These are phyloP conservation scores for Claviceps capensis DNA, from an alignment of 2,329 filamentous ascomycete genomes.

Conservation along the genomic window DNA sequence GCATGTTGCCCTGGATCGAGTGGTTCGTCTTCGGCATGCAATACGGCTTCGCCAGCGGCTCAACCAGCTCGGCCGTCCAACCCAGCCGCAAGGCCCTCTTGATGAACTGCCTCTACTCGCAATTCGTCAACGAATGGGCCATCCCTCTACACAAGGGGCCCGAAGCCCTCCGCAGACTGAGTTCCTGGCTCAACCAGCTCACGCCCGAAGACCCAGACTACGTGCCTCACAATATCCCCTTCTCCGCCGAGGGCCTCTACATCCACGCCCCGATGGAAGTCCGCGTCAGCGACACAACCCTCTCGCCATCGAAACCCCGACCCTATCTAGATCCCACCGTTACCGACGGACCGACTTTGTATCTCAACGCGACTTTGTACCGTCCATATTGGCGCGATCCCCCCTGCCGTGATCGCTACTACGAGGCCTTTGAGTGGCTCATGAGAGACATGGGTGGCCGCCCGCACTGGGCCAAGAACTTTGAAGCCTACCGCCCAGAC, in stretches of 20 bases:
- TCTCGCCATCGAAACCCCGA: conserved; percentile 19
- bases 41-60: conserved; percentile 71
- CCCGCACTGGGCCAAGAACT: conserved; percentile 93
- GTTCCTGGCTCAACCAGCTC: conserved; percentile 65
- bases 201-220: conserved; percentile 49
- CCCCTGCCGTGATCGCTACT: conserved; percentile 63
- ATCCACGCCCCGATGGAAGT: conserved; percentile 89
- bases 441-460: conserved; percentile 74
- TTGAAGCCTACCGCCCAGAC: conserved; percentile 45
- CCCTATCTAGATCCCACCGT: conserved; percentile 57
- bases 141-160: conserved; percentile 75
- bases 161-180: conserved; percentile 70
- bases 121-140: conserved; percentile 98
- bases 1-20: conserved; percentile 75
- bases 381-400: conserved; percentile 68
- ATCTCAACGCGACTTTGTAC: conserved; percentile 84
- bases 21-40: conserved; percentile 98
- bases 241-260: conserved; percentile 64
- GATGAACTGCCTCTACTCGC: conserved; percentile 97
- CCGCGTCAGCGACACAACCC: conserved; percentile 60
- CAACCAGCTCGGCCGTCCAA: conserved; percentile 61
- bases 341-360: conserved; percentile 58
- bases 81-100: conserved; percentile 67
- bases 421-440: conserved; percentile 79
- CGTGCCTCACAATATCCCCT: conserved; percentile 58